Evolutionary conservation across 2,329 filamentous ascomycete species (phyloP).

Genomic region (Septoria petroselini): DNA sequence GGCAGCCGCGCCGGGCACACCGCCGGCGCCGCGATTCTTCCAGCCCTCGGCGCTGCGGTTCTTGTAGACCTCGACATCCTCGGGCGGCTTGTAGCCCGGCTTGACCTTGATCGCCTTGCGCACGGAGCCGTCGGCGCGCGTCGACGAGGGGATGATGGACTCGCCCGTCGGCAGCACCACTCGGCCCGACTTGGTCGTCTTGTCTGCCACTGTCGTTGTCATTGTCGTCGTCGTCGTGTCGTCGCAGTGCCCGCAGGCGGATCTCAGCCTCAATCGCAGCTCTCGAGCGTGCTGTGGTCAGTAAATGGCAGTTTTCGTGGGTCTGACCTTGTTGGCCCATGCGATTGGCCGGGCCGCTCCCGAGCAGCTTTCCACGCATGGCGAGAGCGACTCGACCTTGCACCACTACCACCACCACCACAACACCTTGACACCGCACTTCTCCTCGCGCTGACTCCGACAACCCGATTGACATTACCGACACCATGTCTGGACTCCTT

Average conservation of each 20-base stretch:
- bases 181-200: conserved; percentile 50
- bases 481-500: conserved; percentile 56
- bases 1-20: conserved; percentile 69
- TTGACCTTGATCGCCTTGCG: conserved; percentile 91
- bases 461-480: conserved; percentile 3
- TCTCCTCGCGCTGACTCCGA: neutral
- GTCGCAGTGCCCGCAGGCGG: neutral
- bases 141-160: conserved; percentile 83
- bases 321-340: conserved; percentile 6
- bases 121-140: conserved; percentile 83
- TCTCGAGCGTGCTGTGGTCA: no score
- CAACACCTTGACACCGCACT: neutral
- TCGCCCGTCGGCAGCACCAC: conserved; percentile 72
- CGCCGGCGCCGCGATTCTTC: conserved; percentile 67
- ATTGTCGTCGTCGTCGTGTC: conserved; percentile 33
- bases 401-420: conserved; percentile 1
- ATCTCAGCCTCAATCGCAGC: no score
- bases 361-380: conserved; percentile 1
- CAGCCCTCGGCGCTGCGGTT: conserved; percentile 84
- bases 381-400: conserved; percentile 2
- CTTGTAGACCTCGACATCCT: conserved; percentile 95
- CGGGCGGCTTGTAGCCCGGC: conserved; percentile 87
- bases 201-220: conserved; percentile 44
- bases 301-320: neutral
- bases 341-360: conserved; percentile 10